Evolutionary conservation across 805 yeast genomes (phyloP), one percentile per base, ranked within the genome.

Genomic region (Spathaspora arborariae): DNA sequence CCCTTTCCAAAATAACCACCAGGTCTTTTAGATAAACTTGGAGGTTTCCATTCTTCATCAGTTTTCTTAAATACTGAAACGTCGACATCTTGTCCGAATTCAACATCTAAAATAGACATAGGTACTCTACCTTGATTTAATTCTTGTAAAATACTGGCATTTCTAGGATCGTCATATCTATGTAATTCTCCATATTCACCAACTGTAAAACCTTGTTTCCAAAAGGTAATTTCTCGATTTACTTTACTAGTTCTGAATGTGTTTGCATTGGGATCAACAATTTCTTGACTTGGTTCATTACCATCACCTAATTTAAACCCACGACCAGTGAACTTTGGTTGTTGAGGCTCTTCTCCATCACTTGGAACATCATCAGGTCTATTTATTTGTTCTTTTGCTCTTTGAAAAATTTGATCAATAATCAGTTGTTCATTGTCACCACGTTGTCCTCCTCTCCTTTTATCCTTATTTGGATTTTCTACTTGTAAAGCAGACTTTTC

Each of bases 201-300:
- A 20, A 94, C 90, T 51, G 89, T 88, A 67, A 94, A 94, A 1
- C 99, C 99, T 58, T 94, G 92, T 55, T 82, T 85, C 99, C 99
- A 94, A 63, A 94, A 92, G 0, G 96, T 88, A 51, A 94, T 85
- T 38, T 86, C 86, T 59, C 98, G 78, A 15, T 78, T 75, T 4
- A 85, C 96, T 48, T 80, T 82, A 35, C 52, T 47, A 5, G 72
- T 72, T 40, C 55, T 95, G 87, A 52, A 92, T 84, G 36, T 85
- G 85, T 58, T 97, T 69, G 39, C 55, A 15, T 46, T 49, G 1
- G 74, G 63, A 50, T 74, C 75, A 8, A 58, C 63, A 19, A 69
- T 50, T n/a, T 47, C 47, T 50, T 65, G 65, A 44, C 71, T 70
- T 11, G 71, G 65, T 20, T 57, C 63, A 19, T 65, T 70, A 13